These are phyloP conservation scores for Antitrichia curtipendula DNA, from an alignment of 225 moss, liverwort and hornwort genomes.

Conservation along the genomic window DNA sequence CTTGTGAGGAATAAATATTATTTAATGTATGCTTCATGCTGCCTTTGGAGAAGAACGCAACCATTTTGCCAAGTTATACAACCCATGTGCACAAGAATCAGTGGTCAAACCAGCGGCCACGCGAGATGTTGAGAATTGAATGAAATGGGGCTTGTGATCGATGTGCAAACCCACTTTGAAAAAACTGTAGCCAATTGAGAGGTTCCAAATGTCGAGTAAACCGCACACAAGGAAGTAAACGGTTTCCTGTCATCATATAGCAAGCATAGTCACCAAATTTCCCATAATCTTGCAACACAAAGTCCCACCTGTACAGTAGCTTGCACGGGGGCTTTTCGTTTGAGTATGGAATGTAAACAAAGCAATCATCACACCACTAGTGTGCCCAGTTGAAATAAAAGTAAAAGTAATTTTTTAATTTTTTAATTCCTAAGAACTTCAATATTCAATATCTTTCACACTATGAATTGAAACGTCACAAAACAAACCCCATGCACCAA, in stretches of 20 bases:
- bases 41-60: background rate
- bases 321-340: background rate
- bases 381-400: too few relatives aligned
- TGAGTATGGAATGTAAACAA: background rate
- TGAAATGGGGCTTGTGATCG: too few relatives aligned
- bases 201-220: background rate
- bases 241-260: background rate
- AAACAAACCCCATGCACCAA: too few relatives aligned
- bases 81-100: too few relatives aligned
- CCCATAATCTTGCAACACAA: background rate
- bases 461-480: too few relatives aligned
- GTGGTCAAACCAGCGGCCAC: background rate
- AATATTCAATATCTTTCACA: too few relatives aligned
- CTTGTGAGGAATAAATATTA: too few relatives aligned
- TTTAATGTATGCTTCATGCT: background rate
- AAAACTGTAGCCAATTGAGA: background rate
- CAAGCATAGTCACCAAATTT: background rate
- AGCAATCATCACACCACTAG: background rate
- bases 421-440: too few relatives aligned
- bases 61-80: background rate
- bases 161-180: background rate
- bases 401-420: too few relatives aligned
- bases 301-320: background rate
- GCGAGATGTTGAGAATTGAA: background rate
- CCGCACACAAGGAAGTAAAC: rapidly evolving